Conservation (phyloP, 2,329 filamentous ascomycete species). For the Penicillium freii region DNA sequence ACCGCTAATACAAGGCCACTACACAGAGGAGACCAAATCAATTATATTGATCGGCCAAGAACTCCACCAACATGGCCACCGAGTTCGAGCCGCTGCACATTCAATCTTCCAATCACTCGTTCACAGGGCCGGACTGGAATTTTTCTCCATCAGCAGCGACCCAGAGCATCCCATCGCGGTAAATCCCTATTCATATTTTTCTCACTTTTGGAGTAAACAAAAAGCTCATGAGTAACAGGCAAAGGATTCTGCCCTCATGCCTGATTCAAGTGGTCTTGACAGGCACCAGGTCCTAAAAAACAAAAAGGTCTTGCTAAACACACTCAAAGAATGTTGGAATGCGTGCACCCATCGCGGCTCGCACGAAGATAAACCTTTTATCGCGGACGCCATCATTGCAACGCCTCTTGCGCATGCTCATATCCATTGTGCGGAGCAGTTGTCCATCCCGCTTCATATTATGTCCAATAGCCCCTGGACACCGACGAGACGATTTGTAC, state of each 20-base stretch:
- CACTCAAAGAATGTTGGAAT: slow-evolving; percentile 8
- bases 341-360: not conserved
- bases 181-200: not conserved
- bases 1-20: not conserved
- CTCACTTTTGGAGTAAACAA: not conserved
- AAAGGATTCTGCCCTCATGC: not conserved
- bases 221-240: not conserved
- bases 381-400: slow-evolving; percentile 7
- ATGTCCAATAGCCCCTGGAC: slow-evolving; percentile 10
- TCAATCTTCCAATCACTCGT: not conserved
- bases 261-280: not conserved
- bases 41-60: slow-evolving; percentile 2
- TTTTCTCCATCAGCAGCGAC: slow-evolving; percentile 7
- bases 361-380: not conserved
- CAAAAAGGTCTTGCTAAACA: not conserved
- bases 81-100: slow-evolving; percentile 5
- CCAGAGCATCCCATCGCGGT: slow-evolving; percentile 10
- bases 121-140: slow-evolving; percentile 4
- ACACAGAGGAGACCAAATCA: slow-evolving; percentile 8
- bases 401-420: slow-evolving; percentile 10
- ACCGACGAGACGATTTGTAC: slow-evolving; percentile 3
- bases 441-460: slow-evolving; percentile 10
- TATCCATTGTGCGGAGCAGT: slow-evolving; percentile 8
- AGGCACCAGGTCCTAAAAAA: not conserved
- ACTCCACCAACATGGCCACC: not conserved